A percentile compares a stretch with the other conserved stretches of the same genome.
phyloP scores from a whole-genome alignment of 2,329 filamentous ascomycete genomes.

The Stagonosporopsis cucurbitacearum region DNA sequence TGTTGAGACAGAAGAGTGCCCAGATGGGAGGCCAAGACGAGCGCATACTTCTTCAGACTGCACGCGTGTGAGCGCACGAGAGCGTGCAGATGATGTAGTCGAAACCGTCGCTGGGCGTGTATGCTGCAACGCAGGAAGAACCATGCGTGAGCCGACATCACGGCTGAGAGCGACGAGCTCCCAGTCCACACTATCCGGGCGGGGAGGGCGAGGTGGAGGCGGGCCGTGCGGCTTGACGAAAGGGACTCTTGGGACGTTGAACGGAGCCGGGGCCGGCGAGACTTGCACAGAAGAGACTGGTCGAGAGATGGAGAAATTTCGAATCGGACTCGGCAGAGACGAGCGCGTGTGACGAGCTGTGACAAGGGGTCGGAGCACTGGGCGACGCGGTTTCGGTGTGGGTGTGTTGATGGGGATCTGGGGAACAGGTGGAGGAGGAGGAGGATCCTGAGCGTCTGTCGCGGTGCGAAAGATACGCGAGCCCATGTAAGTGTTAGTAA shows the following conservation, averaged over 20 bases:
- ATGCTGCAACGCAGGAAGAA: slow-evolving; percentile 11
- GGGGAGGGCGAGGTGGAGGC: slow-evolving; percentile 23
- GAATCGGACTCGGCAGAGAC: neutral
- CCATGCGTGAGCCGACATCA: slow-evolving; percentile 23
- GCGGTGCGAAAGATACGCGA: slow-evolving; percentile 23
- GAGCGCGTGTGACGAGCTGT: slow-evolving; percentile 12
- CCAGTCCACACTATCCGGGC: slow-evolving; percentile 25
- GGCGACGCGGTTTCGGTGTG: slow-evolving; percentile 6
- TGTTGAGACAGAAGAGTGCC: slow-evolving; percentile 15
- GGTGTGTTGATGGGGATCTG: slow-evolving; percentile 19
- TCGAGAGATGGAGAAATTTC: slow-evolving; percentile 20
- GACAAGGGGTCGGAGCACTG: neutral
- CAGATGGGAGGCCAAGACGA: slow-evolving; percentile 21
- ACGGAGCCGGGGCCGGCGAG: neutral
- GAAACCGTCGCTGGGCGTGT: slow-evolving; percentile 18
- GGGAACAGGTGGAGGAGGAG: slow-evolving; percentile 26
- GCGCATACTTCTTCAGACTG: slow-evolving; percentile 13
- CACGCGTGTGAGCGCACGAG: slow-evolving; percentile 12
- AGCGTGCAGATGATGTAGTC: neutral
- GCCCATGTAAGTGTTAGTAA: slow-evolving; percentile 12
- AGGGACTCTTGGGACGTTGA: slow-evolving; percentile 4
- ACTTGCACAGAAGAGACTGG: slow-evolving; percentile 11
- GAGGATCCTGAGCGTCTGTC: neutral
- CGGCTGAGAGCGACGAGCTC: slow-evolving; percentile 25
- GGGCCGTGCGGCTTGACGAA: slow-evolving; percentile 23